Evolutionary conservation across 2,329 filamentous ascomycete species (phyloP).

Genomic region (Pseudogymnoascus pannorum): DNA sequence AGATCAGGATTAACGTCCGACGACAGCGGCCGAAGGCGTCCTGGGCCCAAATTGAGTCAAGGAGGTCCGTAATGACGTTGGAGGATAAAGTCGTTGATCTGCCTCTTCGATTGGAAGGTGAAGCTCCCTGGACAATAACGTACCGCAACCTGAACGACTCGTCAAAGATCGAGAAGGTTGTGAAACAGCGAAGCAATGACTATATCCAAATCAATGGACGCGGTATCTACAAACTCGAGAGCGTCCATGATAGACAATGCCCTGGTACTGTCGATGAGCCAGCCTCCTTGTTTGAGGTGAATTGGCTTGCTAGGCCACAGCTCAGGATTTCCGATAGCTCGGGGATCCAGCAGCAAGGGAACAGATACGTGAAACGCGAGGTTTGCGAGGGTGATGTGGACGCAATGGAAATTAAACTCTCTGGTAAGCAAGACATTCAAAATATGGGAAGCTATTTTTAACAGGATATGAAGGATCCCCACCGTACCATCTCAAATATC

Average conservation of each 20-base stretch:
- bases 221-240: constrained; percentile 73
- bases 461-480: constrained; percentile 52
- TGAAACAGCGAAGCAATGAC: constrained; percentile 56
- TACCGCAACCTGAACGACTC: constrained; percentile 61
- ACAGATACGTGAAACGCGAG: constrained; percentile 63
- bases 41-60: constrained; percentile 81
- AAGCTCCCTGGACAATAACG: constrained; percentile 72
- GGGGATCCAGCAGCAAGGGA: constrained; percentile 47
- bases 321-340: constrained; percentile 60
- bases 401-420: constrained; percentile 71
- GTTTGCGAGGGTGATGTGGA: constrained; percentile 95
- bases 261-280: constrained; percentile 70
- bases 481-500: constrained; percentile 78
- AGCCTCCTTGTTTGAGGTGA: constrained; percentile 69
- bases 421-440: constrained; percentile 46
- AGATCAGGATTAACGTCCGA: constrained; percentile 76
- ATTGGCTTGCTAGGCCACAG: constrained; percentile 77
- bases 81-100: constrained; percentile 68
- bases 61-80: constrained; percentile 64
- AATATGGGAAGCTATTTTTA: neutral
- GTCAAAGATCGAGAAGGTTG: constrained; percentile 35
- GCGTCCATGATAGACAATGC: constrained; percentile 72
- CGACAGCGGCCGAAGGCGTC: constrained; percentile 80
- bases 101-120: constrained; percentile 78
- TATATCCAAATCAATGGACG: constrained; percentile 55